Evolutionary conservation across 331 rosid species (phyloP).

Genomic region (Pyracantha coccinea): DNA sequence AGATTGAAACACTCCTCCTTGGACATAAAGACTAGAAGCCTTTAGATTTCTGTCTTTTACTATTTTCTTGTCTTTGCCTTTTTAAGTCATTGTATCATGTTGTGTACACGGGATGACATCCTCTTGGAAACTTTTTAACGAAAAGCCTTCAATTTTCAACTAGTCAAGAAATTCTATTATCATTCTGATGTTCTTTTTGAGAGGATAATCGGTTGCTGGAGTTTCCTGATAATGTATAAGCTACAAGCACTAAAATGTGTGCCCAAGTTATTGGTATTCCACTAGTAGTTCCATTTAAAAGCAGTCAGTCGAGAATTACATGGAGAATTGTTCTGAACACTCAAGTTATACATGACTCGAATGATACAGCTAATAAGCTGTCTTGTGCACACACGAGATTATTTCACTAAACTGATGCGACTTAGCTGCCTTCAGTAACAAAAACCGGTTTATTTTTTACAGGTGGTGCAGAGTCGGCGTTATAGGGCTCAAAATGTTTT

Average conservation of each 20-base stretch:
- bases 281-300: too few relatives aligned
- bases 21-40: neutral
- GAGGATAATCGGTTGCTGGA: neutral
- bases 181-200: neutral
- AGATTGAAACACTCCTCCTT: neutral
- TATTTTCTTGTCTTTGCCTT: neutral
- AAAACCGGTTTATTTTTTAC: neutral
- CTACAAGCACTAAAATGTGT: too few relatives aligned
- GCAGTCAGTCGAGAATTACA: too few relatives aligned
- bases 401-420: neutral
- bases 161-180: neutral
- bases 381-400: neutral
- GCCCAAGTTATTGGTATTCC: neutral
- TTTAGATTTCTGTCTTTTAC: neutral
- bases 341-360: neutral
- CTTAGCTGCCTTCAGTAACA: neutral
- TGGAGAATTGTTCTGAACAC: too few relatives aligned
- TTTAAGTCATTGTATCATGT: neutral
- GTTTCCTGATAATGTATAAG: too few relatives aligned
- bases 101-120: neutral
- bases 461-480: constrained; percentile 9
- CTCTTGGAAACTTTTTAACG: neutral
- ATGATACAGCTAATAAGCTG: neutral
- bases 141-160: neutral
- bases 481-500: neutral